Evolutionary conservation across 495 filamentous ascomycete genomes (phyloP), one percentile per base, ranked within the genome.

Genomic region (Penicillium soppii): DNA sequence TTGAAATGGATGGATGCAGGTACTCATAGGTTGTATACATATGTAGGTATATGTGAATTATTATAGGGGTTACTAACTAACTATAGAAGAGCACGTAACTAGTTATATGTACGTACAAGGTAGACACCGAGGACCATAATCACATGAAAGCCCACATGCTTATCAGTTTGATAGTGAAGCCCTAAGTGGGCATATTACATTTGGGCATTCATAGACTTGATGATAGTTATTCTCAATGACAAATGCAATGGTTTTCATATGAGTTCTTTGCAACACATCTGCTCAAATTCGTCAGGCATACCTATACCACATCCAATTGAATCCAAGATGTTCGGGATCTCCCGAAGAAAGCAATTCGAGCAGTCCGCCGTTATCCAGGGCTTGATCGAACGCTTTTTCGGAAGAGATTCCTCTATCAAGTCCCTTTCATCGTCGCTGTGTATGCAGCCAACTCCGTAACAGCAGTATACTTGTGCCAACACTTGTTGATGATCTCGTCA

Each of bases 401-500:
- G 4, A 8, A 42, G 4, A 26, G 12, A 26, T 26, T 42, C 22
- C 22, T 26, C 22, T 25, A 23, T 42, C 48, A 43, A 16, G 20
- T 27, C 4, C 5, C 25, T 9, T 27, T 27, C 29, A 32, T 5
- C n/a, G 19, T 53, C 29, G 63, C 29, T 32, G 53, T 64, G 3
- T 70, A 7, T 23, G 62, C 49, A 27, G 65, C 68, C 26, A 72
- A 42, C 16, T 70, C 67, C 4, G 58, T 50, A 46, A 72, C 36
- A 2, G 58, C 61, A 21, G 9, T 23, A 61, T 64, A 73, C 50
- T 66, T 55, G 39, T 73, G 60, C 71, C 68, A 72, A 38, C 67
- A 73, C 38, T 65, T 67, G 33, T 61, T 32, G 53, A 73, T 72
- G 37, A 75, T 65, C 29, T 55, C 23, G 52, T 72, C 70, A 56